These are phyloP conservation scores for Sporothrix brasiliensis DNA, from an alignment of 2,329 filamentous ascomycete species.

Conservation along the genomic window DNA sequence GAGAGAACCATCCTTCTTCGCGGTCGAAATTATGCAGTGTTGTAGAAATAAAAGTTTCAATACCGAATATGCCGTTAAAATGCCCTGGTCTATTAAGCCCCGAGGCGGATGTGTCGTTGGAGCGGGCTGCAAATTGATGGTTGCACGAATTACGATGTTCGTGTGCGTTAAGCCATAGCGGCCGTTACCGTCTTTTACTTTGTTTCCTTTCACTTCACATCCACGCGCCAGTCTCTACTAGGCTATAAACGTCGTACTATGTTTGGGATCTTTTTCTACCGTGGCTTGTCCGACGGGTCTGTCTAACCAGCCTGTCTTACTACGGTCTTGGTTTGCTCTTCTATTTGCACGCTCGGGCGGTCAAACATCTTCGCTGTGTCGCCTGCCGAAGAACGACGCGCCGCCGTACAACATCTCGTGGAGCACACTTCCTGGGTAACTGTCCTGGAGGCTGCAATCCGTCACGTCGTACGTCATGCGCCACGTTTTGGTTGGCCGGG, in stretches of 20 bases:
- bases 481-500: background rate
- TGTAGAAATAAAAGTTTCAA: background rate
- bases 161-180: no score
- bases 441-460: background rate
- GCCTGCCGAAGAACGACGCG: constrained; percentile 12
- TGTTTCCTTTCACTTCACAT: background rate
- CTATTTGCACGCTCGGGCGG: background rate
- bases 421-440: background rate
- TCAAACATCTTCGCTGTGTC: constrained; percentile 5
- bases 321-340: background rate
- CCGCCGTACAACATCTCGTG: constrained; percentile 10
- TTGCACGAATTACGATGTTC: no score
- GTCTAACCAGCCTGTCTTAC: constrained; percentile 4
- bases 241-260: background rate
- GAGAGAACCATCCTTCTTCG: background rate
- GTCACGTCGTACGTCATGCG: background rate
- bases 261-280: constrained; percentile 1
- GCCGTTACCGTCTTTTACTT: background rate
- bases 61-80: background rate
- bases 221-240: background rate
- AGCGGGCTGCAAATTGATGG: constrained; percentile 23
- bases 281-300: background rate
- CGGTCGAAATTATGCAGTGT: background rate
- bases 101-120: background rate
- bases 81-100: background rate